These are phyloP conservation scores for Phialemonium atrogriseum DNA, from an alignment of 2,329 filamentous ascomycete species.

Conservation along the genomic window DNA sequence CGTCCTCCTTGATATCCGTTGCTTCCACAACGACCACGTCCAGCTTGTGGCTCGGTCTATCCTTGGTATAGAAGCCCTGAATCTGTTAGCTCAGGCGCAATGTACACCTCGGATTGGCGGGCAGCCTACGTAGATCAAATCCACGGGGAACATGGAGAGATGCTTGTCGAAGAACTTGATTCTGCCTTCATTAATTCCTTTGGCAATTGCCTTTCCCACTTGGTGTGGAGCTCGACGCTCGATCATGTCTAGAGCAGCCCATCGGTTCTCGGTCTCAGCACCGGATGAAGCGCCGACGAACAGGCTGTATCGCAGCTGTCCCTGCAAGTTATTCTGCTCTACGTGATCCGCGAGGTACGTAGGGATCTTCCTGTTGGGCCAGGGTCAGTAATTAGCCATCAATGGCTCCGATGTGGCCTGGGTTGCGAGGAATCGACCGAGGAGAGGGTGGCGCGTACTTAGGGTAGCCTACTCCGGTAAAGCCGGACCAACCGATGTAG, in stretches of 20 bases:
- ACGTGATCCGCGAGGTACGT: slow-evolving; percentile 81
- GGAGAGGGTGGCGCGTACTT: slow-evolving; percentile 44
- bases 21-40: slow-evolving; percentile 84
- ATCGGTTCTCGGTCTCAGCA: slow-evolving; percentile 84
- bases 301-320: slow-evolving; percentile 75
- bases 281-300: slow-evolving; percentile 88
- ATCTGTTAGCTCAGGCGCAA: slow-evolving; percentile 5
- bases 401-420: not conserved
- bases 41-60: slow-evolving; percentile 64
- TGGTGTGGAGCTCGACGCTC: slow-evolving; percentile 78
- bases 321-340: slow-evolving; percentile 76
- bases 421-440: not conserved
- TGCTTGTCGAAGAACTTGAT: slow-evolving; percentile 96
- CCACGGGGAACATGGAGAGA: slow-evolving; percentile 82
- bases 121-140: slow-evolving; percentile 64
- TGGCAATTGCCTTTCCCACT: slow-evolving; percentile 82
- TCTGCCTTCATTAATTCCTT: slow-evolving; percentile 79
- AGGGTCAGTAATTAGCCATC: slow-evolving; percentile 8
- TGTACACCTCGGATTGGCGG: not conserved
- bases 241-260: slow-evolving; percentile 87
- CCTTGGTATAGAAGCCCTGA: slow-evolving; percentile 73
- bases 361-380: slow-evolving; percentile 61
- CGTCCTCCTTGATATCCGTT: slow-evolving; percentile 78
- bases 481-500: slow-evolving; percentile 89
- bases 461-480: slow-evolving; percentile 83